Base-by-base conservation (phyloP, 2,329 filamentous ascomycete genomes). In the Xylariaceae sp. region DNA sequence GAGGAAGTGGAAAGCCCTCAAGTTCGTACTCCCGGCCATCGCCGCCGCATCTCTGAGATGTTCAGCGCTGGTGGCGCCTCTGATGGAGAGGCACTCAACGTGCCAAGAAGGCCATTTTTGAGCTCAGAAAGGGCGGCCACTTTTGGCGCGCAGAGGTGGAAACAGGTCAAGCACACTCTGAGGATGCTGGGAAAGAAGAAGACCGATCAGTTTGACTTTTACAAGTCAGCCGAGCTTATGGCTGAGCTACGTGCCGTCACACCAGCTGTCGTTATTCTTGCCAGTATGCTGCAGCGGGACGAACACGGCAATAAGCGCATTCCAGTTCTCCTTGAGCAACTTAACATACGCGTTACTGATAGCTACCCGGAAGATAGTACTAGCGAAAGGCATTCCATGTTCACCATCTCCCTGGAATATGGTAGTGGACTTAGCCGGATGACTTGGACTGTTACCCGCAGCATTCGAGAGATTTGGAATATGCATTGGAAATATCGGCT, bases 211-310 rank as follows among this genome's bases (percentile, higher is more conserved):
- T 88, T 97, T 56, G 94, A 99, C 70, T 92, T 94, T 68, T 87
- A 89, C 67, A 99, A 97, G 71, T 97, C 93, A 8, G 92, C 94
- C 2, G 94, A 99, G 71, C 79, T 99, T 40, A 93, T 99, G 83
- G 94, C 94, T 1, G 94, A 99, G 72, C 78, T 99, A 30, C 84
- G 94, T 42, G 95, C 94, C 36, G 94, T 92, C 48, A 91, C 92
- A 1, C 94, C 94, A 3, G 94, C 94, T 20, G 94, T 93, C 16
- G 78, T 99, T 53, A 96, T 99, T 73, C 77, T 99, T 46, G 94
- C 94, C 6, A 97, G 92, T 68, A 97, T 97, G 90, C 94, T 97
- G 64, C 94, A 97, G 74, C 84, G 94, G 52, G 94, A 99, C 64
- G 94, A 99, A 72, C 91, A 97, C 65, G 92, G 93, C 42, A 94